phyloP scores from a whole-genome alignment of 106 monocot species.

The Dactylorhiza incarnata region DNA sequence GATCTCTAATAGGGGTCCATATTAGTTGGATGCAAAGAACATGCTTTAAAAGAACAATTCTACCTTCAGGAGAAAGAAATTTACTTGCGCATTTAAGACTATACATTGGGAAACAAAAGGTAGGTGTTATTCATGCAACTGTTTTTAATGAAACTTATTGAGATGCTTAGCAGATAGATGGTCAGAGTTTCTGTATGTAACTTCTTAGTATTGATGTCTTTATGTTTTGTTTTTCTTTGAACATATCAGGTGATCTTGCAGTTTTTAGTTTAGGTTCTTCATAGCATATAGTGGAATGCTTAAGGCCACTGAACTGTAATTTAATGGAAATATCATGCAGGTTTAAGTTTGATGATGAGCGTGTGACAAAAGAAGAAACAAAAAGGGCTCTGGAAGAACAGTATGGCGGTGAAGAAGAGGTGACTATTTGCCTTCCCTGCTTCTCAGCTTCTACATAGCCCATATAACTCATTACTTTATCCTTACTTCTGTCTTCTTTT shows the following conservation, averaged over 20 bases:
- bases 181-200: neutral
- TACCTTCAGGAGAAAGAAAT: too few species aligned
- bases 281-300: neutral
- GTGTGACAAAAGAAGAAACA: slow-evolving; percentile 94
- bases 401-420: slow-evolving; percentile 99
- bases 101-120: too few species aligned
- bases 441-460: neutral
- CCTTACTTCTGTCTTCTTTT: slow-evolving; percentile 11
- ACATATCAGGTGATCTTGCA: neutral
- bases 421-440: slow-evolving; percentile 15
- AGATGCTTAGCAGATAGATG: neutral
- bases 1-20: too few species aligned
- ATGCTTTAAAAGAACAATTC: too few species aligned
- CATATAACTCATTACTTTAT: slow-evolving; percentile 5
- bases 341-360: slow-evolving; percentile 99
- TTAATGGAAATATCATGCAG: slow-evolving; percentile 21
- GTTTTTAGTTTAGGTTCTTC: neutral
- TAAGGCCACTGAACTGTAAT: neutral
- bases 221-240: neutral
- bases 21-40: too few species aligned
- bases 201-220: neutral
- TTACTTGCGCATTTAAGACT: too few species aligned
- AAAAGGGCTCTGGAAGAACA: slow-evolving; percentile 96
- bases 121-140: too few species aligned
- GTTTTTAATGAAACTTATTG: neutral